Evolutionary conservation across 495 filamentous ascomycete species (phyloP), one percentile per base, ranked within the genome.

Genomic region (Jackrogersella minutella): DNA sequence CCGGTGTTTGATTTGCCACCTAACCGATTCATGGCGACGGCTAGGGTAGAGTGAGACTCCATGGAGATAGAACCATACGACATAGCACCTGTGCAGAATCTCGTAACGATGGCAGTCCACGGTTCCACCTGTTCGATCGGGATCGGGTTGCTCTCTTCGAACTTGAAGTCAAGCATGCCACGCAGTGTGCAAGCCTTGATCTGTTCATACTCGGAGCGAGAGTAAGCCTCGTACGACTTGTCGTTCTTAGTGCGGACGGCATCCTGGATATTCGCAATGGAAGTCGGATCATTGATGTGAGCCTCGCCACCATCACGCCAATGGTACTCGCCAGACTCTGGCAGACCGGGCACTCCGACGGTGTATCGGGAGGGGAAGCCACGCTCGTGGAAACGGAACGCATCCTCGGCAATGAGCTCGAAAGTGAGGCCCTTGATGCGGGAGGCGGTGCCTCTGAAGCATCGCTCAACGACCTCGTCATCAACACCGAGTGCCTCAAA

Each of bases 31-130:
- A 99, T 98, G 41, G 95, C 95, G 54, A 99, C 88, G 66, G 95
- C 95, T 26, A 99, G 81, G 3, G 95, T 98, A 17, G 95, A 99
- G 82, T 99, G 95, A 44, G 95, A 93, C 75, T 99, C 96, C 93
- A 98, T 97, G 28, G 96, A 98, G 70, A 99, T 99, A 22, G 95
- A 99, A 41, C 95, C 95, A 73, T 99, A 99, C 14, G 95, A 99
- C 95, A 99, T 99, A 65, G 95, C 95, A 70, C 95, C 95, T n/a
- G 95, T 99, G 71, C 93, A 94, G 78, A 98, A 98, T 52, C 95
- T 90, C 40, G 95, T 93, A 26, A 98, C 96, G 66, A 99, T 98
- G 71, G 97, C 94, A 7, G 95, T 98, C 95, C 95, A 99, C 5
- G 96, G 92, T 77, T 99, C 95, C 49, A 99, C 95, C 74, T 98